A percentile compares a stretch with the other conserved stretches of the same genome.
Evolutionary conservation across 352 stramenopile genomes (phyloP).

Genomic region (Phytopythium aichiense): DNA sequence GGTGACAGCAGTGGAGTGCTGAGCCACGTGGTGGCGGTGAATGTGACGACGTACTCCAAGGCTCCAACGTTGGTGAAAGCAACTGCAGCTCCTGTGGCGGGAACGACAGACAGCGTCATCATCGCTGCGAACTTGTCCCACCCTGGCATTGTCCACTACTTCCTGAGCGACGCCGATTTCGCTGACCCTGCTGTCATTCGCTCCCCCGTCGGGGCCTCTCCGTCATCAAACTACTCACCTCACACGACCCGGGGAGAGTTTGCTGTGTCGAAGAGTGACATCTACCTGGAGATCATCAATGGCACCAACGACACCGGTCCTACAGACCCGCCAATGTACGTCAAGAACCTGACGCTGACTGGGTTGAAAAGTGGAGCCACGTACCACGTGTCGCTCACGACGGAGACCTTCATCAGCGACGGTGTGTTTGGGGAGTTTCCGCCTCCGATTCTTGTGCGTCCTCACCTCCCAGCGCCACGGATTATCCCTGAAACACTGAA

Average conservation of each 20-base stretch:
- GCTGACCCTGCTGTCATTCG: slow-evolving; percentile 60
- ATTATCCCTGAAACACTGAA: slow-evolving; percentile 29
- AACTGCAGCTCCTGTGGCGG: slow-evolving; percentile 31
- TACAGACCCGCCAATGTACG: slow-evolving; percentile 54
- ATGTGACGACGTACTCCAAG: slow-evolving; percentile 44
- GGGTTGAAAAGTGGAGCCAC: slow-evolving; percentile 39
- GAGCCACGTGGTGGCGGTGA: slow-evolving; percentile 20
- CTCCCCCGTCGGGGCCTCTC: neutral
- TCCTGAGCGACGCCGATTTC: slow-evolving; percentile 72
- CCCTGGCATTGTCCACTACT: slow-evolving; percentile 68
- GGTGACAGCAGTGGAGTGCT: slow-evolving; percentile 47
- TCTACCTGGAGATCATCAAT: slow-evolving; percentile 65
- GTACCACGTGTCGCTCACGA: slow-evolving; percentile 78
- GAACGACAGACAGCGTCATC: slow-evolving; percentile 48
- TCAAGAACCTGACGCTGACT: slow-evolving; percentile 47
- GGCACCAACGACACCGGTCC: slow-evolving; percentile 67
- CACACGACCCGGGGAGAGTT: slow-evolving; percentile 52
- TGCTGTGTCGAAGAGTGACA: slow-evolving; percentile 27
- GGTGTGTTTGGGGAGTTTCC: slow-evolving; percentile 77
- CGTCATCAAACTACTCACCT: slow-evolving; percentile 10
- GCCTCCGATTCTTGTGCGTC: slow-evolving; percentile 62
- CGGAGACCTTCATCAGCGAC: slow-evolving; percentile 50
- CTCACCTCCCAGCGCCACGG: slow-evolving; percentile 39
- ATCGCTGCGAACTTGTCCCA: slow-evolving; percentile 61
- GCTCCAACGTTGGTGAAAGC: slow-evolving; percentile 65